Evolutionary conservation across 164 flowering plant species (phyloP).

Genomic region (Annona squamosa): DNA sequence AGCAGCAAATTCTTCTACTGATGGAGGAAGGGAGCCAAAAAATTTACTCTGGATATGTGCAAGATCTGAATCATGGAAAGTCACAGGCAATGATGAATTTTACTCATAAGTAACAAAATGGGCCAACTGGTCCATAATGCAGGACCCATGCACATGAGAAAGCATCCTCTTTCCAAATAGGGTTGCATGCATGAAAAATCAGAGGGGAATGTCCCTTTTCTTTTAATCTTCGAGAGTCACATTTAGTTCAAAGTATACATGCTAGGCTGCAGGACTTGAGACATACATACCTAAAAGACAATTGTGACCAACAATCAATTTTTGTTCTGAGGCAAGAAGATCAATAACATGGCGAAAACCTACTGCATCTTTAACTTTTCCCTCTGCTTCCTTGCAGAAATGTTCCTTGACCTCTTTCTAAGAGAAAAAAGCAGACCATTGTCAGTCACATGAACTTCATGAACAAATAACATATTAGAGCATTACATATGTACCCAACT

Average conservation of each 20-base stretch:
- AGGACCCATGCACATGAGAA: background rate
- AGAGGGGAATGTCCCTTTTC: background rate
- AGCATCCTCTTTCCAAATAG: background rate
- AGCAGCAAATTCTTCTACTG: slow-evolving; percentile 64
- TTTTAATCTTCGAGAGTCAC: background rate
- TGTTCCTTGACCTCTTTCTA: slow-evolving; percentile 62
- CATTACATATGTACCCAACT: too few species aligned
- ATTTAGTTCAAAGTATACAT: background rate
- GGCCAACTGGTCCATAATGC: background rate
- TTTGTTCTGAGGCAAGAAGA: slow-evolving; percentile 71
- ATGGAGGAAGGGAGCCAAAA: slow-evolving; percentile 68
- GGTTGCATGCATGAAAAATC: background rate
- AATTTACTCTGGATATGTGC: slow-evolving; percentile 80
- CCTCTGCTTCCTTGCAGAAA: slow-evolving; percentile 30
- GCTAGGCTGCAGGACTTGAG: background rate
- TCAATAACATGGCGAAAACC: slow-evolving; percentile 95
- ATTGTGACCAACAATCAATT: slow-evolving; percentile 91
- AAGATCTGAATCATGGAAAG: slow-evolving; percentile 47
- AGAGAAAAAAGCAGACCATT: slow-evolving; percentile 4
- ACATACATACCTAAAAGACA: slow-evolving; percentile 68
- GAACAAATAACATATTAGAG: background rate
- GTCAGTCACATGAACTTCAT: slow-evolving; percentile 1
- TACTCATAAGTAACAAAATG: background rate
- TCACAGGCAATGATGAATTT: background rate
- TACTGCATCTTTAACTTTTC: slow-evolving; percentile 51